These are phyloP conservation scores for Cytospora chrysosperma DNA, from an alignment of 2,329 filamentous ascomycete species.

Conservation along the genomic window DNA sequence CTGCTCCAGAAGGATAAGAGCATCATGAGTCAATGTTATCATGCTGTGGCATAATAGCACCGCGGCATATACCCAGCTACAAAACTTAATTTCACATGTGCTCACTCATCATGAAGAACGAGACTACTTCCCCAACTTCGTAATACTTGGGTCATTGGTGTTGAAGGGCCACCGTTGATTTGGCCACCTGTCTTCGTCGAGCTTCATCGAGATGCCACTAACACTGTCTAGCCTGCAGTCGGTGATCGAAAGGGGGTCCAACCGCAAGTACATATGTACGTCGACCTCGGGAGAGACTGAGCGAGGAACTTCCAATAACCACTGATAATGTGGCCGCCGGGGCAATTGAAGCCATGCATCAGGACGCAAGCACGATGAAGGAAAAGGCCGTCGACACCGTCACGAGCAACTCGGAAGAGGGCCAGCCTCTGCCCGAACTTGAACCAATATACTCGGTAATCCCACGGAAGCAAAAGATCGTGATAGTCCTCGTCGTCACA, in stretches of 20 bases:
- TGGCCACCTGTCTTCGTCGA: neutral
- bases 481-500: slow-evolving; percentile 9
- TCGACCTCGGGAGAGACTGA: neutral
- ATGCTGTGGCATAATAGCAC: no score
- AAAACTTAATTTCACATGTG: no score
- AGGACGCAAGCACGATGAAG: neutral
- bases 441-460: slow-evolving; percentile 15
- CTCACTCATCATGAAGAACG: no score
- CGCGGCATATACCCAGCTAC: no score
- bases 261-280: neutral
- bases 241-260: neutral
- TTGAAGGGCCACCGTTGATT: neutral
- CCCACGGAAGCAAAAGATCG: neutral
- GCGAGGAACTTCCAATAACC: neutral
- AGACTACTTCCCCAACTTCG: no score
- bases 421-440: neutral
- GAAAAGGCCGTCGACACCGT: neutral
- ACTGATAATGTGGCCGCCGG: slow-evolving; percentile 10
- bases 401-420: neutral
- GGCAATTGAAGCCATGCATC: neutral
- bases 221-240: neutral
- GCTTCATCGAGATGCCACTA: neutral
- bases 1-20: no score
- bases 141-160: no score
- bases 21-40: no score